These are phyloP conservation scores for Suillus occidentalis DNA, from an alignment of 768 basidiomycete species.

Conservation along the genomic window DNA sequence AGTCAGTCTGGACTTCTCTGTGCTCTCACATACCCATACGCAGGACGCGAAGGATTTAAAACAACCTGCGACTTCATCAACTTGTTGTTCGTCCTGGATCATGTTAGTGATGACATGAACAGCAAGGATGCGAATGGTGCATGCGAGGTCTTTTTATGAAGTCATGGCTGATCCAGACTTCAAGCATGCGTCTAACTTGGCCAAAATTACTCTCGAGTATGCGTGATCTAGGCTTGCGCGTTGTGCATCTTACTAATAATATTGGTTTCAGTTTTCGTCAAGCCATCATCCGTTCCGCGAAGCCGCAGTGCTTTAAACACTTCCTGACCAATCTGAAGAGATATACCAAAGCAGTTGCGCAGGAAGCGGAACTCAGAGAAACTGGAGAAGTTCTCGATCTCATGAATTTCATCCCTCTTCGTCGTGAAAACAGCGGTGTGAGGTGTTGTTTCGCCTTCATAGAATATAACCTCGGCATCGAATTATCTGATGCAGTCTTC, in stretches of 20 bases:
- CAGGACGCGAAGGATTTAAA: conserved; percentile 56
- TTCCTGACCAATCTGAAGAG: conserved; percentile 51
- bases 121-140: conserved; percentile 54
- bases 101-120: conserved; percentile 65
- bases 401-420: conserved; percentile 52
- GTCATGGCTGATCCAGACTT: conserved; percentile 51
- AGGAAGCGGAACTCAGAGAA: conserved; percentile 64
- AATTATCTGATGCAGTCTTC: conserved; percentile 63
- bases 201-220: conserved; percentile 60
- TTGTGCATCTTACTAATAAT: background rate
- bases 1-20: conserved; percentile 61
- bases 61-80: conserved; percentile 67
- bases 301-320: conserved; percentile 48
- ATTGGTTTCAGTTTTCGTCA: conserved; percentile 46
- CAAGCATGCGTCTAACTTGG: conserved; percentile 54
- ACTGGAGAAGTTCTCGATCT: conserved; percentile 52
- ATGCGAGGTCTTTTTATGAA: conserved; percentile 51
- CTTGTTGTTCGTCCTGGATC: conserved; percentile 64
- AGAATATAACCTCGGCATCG: conserved; percentile 60
- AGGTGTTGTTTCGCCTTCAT: conserved; percentile 62
- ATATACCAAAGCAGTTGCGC: conserved; percentile 56
- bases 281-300: conserved; percentile 37
- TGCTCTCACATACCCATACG: conserved; percentile 60
- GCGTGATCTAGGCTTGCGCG: conserved; percentile 16
- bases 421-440: conserved; percentile 71